Evolutionary conservation across 2,329 filamentous ascomycete species (phyloP).

Genomic region (Fusarium tricinctum): DNA sequence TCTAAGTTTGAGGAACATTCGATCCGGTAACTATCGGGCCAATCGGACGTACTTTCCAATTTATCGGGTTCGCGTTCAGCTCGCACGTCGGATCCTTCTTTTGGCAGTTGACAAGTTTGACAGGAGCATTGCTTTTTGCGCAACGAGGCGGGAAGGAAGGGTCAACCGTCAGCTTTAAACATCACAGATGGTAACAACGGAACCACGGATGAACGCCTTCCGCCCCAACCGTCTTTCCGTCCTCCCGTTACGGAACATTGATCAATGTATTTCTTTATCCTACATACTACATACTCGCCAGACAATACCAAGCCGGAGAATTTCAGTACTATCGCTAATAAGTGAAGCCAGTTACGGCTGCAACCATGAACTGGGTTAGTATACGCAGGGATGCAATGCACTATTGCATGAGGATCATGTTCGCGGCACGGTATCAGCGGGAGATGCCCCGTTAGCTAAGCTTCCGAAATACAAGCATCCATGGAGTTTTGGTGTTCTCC

Average conservation of each 20-base stretch:
- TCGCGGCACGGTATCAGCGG: conserved; percentile 1
- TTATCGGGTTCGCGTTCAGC: conserved; percentile 22
- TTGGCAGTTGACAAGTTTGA: conserved; percentile 12
- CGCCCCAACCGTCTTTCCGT: conserved; percentile 36
- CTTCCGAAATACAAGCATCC: conserved; percentile 6
- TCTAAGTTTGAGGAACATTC: conserved; percentile 12
- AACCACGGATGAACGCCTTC: conserved; percentile 31
- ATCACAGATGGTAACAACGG: conserved; percentile 5
- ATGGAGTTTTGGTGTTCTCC: background rate
- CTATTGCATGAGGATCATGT: conserved; percentile 3
- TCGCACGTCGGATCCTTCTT: conserved; percentile 14
- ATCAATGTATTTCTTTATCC: too few species aligned
- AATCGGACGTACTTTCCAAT: conserved; percentile 34
- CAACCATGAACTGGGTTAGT: background rate
- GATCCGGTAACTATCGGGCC: conserved; percentile 29
- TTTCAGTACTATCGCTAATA: too few species aligned
- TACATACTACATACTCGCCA: too few species aligned
- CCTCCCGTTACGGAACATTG: background rate
- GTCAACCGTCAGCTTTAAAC: conserved; percentile 11
- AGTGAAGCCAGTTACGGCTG: too few species aligned
- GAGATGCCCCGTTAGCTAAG: conserved; percentile 19
- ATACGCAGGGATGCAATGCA: background rate
- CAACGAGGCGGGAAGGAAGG: conserved; percentile 24
- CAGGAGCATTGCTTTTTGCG: conserved; percentile 25
- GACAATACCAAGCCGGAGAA: too few species aligned